Evolutionary conservation across 768 basidiomycete genomes (phyloP).

Genomic region (Termitomyces sp.): DNA sequence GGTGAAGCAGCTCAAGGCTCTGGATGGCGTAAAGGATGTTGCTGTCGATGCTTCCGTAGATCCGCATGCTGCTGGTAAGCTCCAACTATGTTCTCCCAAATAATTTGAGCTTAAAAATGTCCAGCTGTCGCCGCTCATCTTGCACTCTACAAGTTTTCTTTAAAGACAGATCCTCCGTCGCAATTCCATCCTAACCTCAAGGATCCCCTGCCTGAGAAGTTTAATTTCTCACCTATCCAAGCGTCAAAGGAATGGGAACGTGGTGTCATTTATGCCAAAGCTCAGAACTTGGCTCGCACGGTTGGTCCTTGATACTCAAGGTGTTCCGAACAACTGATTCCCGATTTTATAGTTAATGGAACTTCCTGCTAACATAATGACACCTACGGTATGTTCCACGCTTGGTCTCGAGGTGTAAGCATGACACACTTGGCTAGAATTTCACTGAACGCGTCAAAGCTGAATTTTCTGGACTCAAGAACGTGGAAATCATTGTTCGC

Average conservation of each 20-base stretch:
- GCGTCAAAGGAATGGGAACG: conserved; percentile 61
- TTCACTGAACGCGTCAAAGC: conserved; percentile 68
- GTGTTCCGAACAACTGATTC: not conserved
- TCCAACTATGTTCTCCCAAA: not conserved
- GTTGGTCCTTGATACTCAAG: conserved; percentile 29
- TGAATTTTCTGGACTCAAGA: conserved; percentile 60
- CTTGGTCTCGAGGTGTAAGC: not conserved
- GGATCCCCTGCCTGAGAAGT: conserved; percentile 43
- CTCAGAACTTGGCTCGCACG: conserved; percentile 78
- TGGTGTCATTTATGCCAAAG: conserved; percentile 67
- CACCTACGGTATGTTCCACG: conserved; percentile 56
- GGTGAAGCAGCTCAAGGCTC: conserved; percentile 59
- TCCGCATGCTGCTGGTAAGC: conserved; percentile 72
- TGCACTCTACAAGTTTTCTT: conserved; percentile 67
- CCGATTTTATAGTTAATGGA: conserved; percentile 60
- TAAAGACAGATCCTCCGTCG: conserved; percentile 71
- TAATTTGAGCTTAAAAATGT: not conserved
- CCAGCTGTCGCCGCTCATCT: conserved; percentile 76
- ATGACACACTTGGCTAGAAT: conserved; percentile 27
- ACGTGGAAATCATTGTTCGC: conserved; percentile 63
- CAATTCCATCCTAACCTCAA: conserved; percentile 57
- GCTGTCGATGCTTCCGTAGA: conserved; percentile 59
- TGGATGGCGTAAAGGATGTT: conserved; percentile 60
- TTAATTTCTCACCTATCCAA: conserved; percentile 41
- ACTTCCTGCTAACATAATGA: conserved; percentile 81